Evolutionary conservation across 2,329 filamentous ascomycete species (phyloP), one percentile per base, ranked within the genome.

Genomic region (Ceratocystis huliohia): DNA sequence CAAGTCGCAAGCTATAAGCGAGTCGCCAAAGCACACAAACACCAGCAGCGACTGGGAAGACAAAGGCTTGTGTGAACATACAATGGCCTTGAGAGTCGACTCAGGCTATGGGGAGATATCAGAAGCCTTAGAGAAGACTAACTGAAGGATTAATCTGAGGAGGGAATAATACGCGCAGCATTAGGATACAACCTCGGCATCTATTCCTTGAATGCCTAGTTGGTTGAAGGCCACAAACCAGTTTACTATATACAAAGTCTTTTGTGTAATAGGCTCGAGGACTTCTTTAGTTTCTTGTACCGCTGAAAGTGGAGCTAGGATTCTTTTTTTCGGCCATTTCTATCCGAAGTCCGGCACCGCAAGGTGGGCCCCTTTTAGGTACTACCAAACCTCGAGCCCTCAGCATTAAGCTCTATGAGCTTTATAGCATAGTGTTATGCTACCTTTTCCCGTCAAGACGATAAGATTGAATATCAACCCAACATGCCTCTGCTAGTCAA

Each of bases 31-130:
- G 13, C 15, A 30, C 25, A 37, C 25, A 17, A 15, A 10, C 45
- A 33, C n/a, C 15, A 2, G 28, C 45, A 59, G 33, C 5, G 45
- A 46, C 8, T 20, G 37, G 17, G 45, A 30, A 53, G 25, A 10
- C 61, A 30, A 63, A 8, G 37, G 8, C 13, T 37, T 65, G 25
- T n/a, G 20, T 20, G 50, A 61, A n/a, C 41, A 37, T 5, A 63
- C 50, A 28, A 45, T 53, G 59, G 56, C 66, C 5, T 46, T 68
- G 20, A 61, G 66, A 25, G 66, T 68, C 13, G 66, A 68, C 33
- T 68, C 63, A 4, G 66, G 66, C 33, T 68, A 63, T 30, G 53
- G 53, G 7, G 63, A 63, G 44, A 48, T 65, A 22, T 33, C 41
- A 20, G 41, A n/a, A 3, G 53, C 48, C n/a, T 7, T 46, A 17